Base-by-base conservation (phyloP, 257 asterid species). In the Voacanga thouarsii region DNA sequence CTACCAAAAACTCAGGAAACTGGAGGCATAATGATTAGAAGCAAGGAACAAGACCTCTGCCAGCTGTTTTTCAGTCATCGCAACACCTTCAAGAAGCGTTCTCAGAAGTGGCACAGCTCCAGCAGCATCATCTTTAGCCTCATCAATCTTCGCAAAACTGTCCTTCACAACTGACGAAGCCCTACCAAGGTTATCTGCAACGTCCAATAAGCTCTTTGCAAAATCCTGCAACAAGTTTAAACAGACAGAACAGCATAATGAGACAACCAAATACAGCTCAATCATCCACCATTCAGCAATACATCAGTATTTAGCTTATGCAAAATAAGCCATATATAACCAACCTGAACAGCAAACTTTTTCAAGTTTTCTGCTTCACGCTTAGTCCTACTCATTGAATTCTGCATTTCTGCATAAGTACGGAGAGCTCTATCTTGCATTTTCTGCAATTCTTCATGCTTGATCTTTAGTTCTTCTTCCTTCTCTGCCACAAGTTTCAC, bases 21-120 rank as follows among this genome's bases (percentile, higher is more conserved):
- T 21, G 23, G 0, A 56, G n/a, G 7, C 33, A 56, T 75, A 78
- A 47, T 49, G 16, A 47, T 68, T 76, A 7, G 45, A 50, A 56
- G 79, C 71, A 49, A 70, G 26, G 39, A 37, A 21, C 26, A 55
- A 76, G 37, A 96, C 99, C 99, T 90, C 99, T n/a, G 82, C 64
- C 39, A 96, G 91, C 85, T 96, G 99, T 76, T 93, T 93, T 53
- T 96, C 99, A 63, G 99, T 96, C 98, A 96, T 93, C 81, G 94
- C 99, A 78, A 96, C 98, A 82, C 99, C 99, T 84, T 90, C 94
- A 21, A 96, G 90, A 75, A 96, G 98, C 55, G 90, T 86, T 82
- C 84, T 96, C 72, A 96, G 90, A 76, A 92, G 98, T 57, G 88
- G 90, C 76, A 87, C 91, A 78, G 97, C 90, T 80, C 95, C 98